Evolutionary conservation across 805 yeast species (phyloP).

Genomic region (Candida odintsovae): DNA sequence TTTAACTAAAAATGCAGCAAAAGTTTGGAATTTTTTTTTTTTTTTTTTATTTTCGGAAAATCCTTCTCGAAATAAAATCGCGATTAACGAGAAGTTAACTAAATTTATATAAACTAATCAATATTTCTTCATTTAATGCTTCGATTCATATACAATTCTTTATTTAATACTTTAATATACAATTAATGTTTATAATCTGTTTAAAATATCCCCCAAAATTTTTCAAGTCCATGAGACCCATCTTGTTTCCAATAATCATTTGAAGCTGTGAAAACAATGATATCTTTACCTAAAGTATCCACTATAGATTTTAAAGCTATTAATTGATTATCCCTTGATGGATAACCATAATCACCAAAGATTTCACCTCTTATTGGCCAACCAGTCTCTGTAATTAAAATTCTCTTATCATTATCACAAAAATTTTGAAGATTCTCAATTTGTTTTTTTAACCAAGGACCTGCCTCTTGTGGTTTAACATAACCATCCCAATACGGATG

Average conservation of each 20-base stretch:
- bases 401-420: constrained; percentile 41
- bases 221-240: constrained; percentile 13
- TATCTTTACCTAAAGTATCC: constrained; percentile 44
- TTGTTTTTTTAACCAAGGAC: constrained; percentile 44
- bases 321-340: constrained; percentile 50
- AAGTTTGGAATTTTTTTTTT: too few relatives aligned
- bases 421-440: constrained; percentile 34
- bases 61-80: too few relatives aligned
- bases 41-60: too few relatives aligned
- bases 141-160: too few relatives aligned
- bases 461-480: constrained; percentile 44
- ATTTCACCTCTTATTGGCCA: constrained; percentile 53
- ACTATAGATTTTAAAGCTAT: constrained; percentile 53
- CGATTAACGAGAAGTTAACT: too few relatives aligned
- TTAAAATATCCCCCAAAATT: constrained; percentile 7
- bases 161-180: too few relatives aligned
- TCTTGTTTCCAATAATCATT: constrained; percentile 65
- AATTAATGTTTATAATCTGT: too few relatives aligned
- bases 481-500: constrained; percentile 59
- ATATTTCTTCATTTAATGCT: too few relatives aligned
- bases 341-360: constrained; percentile 43
- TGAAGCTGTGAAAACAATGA: constrained; percentile 61
- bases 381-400: constrained; percentile 54
- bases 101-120: too few relatives aligned
- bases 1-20: too few relatives aligned